Conservation (phyloP, 148 eudicot species). For the Fagopyrum tataricum region DNA sequence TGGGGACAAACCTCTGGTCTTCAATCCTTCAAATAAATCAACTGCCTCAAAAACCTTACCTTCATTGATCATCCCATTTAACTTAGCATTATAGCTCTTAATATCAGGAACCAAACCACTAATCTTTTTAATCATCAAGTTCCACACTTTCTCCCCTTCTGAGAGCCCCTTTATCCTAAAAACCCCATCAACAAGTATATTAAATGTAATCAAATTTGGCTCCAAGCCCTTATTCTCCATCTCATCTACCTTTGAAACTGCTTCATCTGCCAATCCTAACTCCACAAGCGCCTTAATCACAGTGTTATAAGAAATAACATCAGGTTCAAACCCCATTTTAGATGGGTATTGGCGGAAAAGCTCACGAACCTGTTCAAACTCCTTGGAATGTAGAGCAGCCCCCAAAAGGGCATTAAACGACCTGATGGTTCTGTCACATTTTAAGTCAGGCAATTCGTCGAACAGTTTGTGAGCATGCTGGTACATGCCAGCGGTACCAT, state of each 20-base stretch:
- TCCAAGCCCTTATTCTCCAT: constrained; percentile 28
- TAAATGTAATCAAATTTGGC: constrained; percentile 27
- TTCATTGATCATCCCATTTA: constrained; percentile 19
- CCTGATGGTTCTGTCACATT: constrained; percentile 32
- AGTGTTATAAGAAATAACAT: constrained; percentile 47
- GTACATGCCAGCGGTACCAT: constrained; percentile 58
- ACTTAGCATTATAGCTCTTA: constrained; percentile 20
- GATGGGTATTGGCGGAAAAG: constrained; percentile 33
- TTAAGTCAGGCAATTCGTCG: constrained; percentile 56
- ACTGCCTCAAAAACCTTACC: constrained; percentile 15
- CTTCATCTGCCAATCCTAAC: constrained; percentile 29
- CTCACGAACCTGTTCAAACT: constrained; percentile 30
- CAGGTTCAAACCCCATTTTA: constrained; percentile 30
- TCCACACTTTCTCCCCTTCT: constrained; percentile 32
- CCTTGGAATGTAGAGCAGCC: constrained; percentile 43
- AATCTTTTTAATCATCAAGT: constrained; percentile 13
- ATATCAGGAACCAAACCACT: constrained; percentile 26
- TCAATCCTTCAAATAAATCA: constrained; percentile 23
- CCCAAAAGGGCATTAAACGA: constrained; percentile 63
- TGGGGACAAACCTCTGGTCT: constrained; percentile 19
- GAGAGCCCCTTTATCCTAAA: constrained; percentile 21
- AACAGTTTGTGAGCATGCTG: constrained; percentile 53
- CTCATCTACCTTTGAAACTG: constrained; percentile 16
- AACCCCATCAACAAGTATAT: constrained; percentile 17
- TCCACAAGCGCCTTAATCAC: constrained; percentile 35